Evolutionary conservation across 2,329 filamentous ascomycete species (phyloP), one percentile per base, ranked within the genome.

Genomic region (Colletotrichum destructivum): DNA sequence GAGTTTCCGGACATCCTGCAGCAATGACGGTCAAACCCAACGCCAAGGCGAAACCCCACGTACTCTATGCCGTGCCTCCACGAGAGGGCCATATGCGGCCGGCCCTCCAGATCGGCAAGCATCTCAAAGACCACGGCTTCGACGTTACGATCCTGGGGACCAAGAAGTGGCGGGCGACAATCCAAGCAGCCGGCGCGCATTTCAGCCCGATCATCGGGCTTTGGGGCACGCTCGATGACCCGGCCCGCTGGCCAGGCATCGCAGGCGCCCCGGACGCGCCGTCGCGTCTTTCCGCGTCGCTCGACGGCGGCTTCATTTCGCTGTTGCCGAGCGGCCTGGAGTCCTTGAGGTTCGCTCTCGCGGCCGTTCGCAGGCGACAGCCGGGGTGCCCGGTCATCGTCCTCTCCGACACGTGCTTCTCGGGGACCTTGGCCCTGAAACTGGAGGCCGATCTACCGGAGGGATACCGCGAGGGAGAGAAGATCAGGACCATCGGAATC

Each of bases 31-130:
- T 2, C 38, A 4, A 31, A 16, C 21, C 23, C 6, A 26, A 44
- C 18, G 21, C 6, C 13, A 54, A 35, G 11, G 38, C 5, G 21
- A 52, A 52, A 2, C 65, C 49, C 1, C 40, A 31, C 15, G 6
- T 71, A 1, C 57, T 71, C 13, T 69, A 62, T 15, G 57, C 57
- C 1, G 57, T 71, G 0, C 69, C 64, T 5, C 69, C 57, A 6
- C 47, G 64, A 6, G 69, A 71, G 26, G 64, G 69, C 6, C 64
- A 69, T 26, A 68, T 71, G 64, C 57, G 64, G 21, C 69, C 69
- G 16, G 69, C 69, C 1, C 51, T 71, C 3, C 64, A 71, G 23
- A 71, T 71, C 2, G 15, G 15, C n/a, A 46, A 62, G 18, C 13
- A 69, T 7, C 57, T 68, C 12, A 9, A 26, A 26, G 18, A 35